A percentile compares a stretch with the other conserved stretches of the same genome.
These are phyloP conservation scores for Dipteronia dyeriana DNA, from an alignment of 345 rosid species.

Conservation along the genomic window DNA sequence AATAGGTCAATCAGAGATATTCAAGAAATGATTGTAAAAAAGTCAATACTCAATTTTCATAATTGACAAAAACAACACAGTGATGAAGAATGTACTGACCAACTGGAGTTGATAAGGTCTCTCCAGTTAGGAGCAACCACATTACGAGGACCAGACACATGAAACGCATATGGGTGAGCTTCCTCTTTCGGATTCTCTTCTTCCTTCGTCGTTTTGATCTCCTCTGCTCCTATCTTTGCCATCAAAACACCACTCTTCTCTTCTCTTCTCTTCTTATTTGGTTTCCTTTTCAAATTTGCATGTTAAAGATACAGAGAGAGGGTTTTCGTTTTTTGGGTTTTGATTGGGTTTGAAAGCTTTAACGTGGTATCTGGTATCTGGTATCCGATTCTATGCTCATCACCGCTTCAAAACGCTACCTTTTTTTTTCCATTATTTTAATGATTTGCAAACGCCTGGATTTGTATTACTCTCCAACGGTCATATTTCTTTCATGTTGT, in stretches of 20 bases:
- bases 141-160: slow-evolving; percentile 92
- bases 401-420: neutral
- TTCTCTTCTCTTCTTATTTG: neutral
- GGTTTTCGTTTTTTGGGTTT: neutral
- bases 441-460: slow-evolving; percentile 42
- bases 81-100: slow-evolving; percentile 45
- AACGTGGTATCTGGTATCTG: slow-evolving; percentile 21
- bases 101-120: slow-evolving; percentile 90
- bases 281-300: neutral
- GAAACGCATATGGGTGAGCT: slow-evolving; percentile 89
- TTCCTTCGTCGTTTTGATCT: slow-evolving; percentile 26
- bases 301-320: neutral
- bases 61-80: neutral
- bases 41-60: too few species aligned
- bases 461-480: slow-evolving; percentile 51
- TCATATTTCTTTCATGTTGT: slow-evolving; percentile 48
- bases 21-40: neutral
- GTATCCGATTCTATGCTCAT: slow-evolving; percentile 33
- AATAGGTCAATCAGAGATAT: too few species aligned
- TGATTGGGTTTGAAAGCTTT: slow-evolving; percentile 23
- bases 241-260: slow-evolving; percentile 23
- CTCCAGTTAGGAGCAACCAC: slow-evolving; percentile 89
- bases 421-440: slow-evolving; percentile 12
- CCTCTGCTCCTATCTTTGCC: slow-evolving; percentile 46
- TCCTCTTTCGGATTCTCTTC: slow-evolving; percentile 34